Percentiles rank a stretch among this genome's conserved stretches.
Evolutionary conservation across 768 basidiomycete genomes (phyloP).

Genomic region (Kwoniella bestiolae): DNA sequence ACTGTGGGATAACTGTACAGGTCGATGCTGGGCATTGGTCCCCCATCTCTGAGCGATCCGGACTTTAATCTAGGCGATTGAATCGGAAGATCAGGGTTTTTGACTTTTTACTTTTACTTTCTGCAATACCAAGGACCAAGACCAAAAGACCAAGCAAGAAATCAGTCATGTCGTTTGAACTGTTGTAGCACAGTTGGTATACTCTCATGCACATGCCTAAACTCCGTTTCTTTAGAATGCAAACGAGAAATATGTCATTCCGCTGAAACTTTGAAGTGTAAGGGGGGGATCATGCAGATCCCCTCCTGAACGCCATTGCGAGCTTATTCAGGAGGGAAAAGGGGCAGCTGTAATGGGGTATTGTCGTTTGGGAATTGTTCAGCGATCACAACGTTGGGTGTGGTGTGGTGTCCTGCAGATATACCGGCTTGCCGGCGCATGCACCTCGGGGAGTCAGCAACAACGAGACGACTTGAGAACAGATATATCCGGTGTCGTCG

Average conservation of each 20-base stretch:
- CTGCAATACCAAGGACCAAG: neutral
- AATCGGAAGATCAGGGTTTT: neutral
- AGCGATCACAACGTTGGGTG: too few species aligned
- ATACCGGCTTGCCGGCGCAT: neutral
- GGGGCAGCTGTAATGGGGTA: too few species aligned
- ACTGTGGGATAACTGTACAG: too few species aligned
- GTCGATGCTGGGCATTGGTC: neutral
- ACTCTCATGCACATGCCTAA: neutral
- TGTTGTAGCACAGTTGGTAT: too few species aligned
- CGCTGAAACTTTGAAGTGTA: neutral
- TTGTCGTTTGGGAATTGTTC: too few species aligned
- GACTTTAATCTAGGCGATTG: neutral
- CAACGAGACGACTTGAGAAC: too few species aligned
- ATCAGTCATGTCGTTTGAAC: neutral
- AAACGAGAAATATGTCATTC: too few species aligned
- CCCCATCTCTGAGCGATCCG: neutral
- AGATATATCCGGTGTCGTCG: too few species aligned
- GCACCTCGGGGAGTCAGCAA: too few species aligned
- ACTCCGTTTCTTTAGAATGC: too few species aligned
- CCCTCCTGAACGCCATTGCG: neutral
- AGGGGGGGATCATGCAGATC: neutral
- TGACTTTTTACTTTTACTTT: neutral
- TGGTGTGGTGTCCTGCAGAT: too few species aligned
- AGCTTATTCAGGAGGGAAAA: neutral
- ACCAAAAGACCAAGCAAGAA: too few species aligned